A percentile compares a stretch with the other conserved stretches of the same genome.
Evolutionary conservation across 768 basidiomycete genomes (phyloP).

Genomic region (Lentinula raphanica): DNA sequence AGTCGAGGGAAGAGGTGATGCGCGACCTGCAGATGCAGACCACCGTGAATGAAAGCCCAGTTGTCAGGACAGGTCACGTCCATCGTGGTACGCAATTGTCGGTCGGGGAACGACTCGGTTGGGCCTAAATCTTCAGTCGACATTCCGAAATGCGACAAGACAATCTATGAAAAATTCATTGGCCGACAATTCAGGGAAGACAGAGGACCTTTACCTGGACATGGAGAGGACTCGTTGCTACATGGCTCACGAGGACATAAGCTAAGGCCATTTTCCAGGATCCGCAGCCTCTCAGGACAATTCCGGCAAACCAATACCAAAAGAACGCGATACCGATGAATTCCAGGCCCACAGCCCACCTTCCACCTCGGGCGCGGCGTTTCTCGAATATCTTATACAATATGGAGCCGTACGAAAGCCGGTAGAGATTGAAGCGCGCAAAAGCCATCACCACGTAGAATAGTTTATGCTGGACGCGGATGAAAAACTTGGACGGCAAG

Average conservation of each 20-base stretch:
- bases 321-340: constrained; percentile 72
- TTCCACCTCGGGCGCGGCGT: constrained; percentile 58
- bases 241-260: constrained; percentile 82
- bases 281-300: constrained; percentile 64
- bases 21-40: constrained; percentile 95
- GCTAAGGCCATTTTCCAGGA: constrained; percentile 62
- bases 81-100: constrained; percentile 95
- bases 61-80: constrained; percentile 86
- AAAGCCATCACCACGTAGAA: constrained; percentile 90
- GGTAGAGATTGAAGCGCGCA: constrained; percentile 94
- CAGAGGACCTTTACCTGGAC: constrained; percentile 59
- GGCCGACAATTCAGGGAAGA: neutral
- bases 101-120: constrained; percentile 84
- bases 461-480: constrained; percentile 82
- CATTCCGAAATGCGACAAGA: constrained; percentile 95
- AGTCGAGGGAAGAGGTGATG: constrained; percentile 96
- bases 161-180: constrained; percentile 51
- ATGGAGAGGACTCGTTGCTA: constrained; percentile 86
- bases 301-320: constrained; percentile 78
- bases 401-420: constrained; percentile 76
- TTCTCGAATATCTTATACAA: constrained; percentile 60
- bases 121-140: constrained; percentile 91
- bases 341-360: constrained; percentile 79
- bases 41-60: constrained; percentile 89
- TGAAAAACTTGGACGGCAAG: constrained; percentile 52